A percentile compares a stretch with the other conserved stretches of the same genome.
These are phyloP conservation scores for Podospora pseudopauciseta DNA, from an alignment of 495 filamentous ascomycete genomes.

Conservation along the genomic window DNA sequence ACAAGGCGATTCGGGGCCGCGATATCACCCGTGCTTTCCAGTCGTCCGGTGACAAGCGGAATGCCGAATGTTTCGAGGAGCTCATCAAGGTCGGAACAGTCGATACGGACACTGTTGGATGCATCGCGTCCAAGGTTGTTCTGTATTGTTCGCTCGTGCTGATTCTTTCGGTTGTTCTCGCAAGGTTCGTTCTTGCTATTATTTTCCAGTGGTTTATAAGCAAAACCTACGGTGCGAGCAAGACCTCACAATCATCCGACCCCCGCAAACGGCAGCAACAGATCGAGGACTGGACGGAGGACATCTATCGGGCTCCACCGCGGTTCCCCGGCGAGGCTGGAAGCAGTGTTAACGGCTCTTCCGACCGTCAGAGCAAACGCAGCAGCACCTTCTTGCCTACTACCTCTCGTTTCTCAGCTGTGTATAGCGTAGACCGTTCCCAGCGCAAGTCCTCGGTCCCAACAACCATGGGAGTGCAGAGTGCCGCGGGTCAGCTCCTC, in stretches of 20 bases:
- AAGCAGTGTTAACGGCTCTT: slow-evolving; percentile 51
- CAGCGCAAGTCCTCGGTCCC: slow-evolving; percentile 50
- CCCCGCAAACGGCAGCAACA: slow-evolving; percentile 79
- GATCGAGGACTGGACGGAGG: slow-evolving; percentile 98
- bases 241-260: slow-evolving; percentile 66
- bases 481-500: slow-evolving; percentile 72
- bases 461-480: slow-evolving; percentile 96
- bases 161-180: slow-evolving; percentile 82
- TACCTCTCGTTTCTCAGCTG: slow-evolving; percentile 91
- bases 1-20: slow-evolving; percentile 73
- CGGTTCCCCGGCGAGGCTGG: slow-evolving; percentile 66
- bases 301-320: slow-evolving; percentile 89
- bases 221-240: slow-evolving; percentile 72
- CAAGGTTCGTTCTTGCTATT: slow-evolving; percentile 86
- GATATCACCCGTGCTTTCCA: slow-evolving; percentile 90
- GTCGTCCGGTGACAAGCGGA: slow-evolving; percentile 65
- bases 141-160: slow-evolving; percentile 91
- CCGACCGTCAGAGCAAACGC: slow-evolving; percentile 74
- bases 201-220: slow-evolving; percentile 94
- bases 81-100: slow-evolving; percentile 95
- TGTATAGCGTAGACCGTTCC: slow-evolving; percentile 68
- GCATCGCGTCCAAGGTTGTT: slow-evolving; percentile 95
- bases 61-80: slow-evolving; percentile 81
- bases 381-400: slow-evolving; percentile 74
- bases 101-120: slow-evolving; percentile 94